These are phyloP conservation scores for Hymenoscyphus occultus DNA, from an alignment of 2,329 filamentous ascomycete genomes.

Conservation along the genomic window DNA sequence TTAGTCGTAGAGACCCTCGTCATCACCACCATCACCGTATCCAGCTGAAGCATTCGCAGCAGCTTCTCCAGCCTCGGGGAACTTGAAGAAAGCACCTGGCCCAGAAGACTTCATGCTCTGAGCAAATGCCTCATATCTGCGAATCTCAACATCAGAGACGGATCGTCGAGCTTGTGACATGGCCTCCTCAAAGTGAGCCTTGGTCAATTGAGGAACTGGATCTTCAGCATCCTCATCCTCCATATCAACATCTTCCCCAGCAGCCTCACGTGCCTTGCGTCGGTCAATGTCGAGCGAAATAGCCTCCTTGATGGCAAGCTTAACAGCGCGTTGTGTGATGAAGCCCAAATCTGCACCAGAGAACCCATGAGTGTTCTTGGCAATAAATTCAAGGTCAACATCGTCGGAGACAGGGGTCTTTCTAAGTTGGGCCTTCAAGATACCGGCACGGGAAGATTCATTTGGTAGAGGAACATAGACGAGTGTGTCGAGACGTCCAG, in stretches of 20 bases:
- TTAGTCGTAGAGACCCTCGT: constrained; percentile 97
- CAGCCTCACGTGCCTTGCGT: constrained; percentile 81
- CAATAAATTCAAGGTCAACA: constrained; percentile 87
- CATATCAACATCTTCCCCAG: constrained; percentile 78
- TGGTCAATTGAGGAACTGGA: constrained; percentile 92
- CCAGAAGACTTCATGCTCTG: constrained; percentile 99
- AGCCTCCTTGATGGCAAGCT: constrained; percentile 98
- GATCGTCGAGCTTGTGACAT: constrained; percentile 94
- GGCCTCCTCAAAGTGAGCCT: constrained; percentile 96
- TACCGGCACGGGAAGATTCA: constrained; percentile 81
- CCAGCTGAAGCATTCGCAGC: constrained; percentile 66
- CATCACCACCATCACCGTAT: constrained; percentile 85
- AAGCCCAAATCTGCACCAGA: constrained; percentile 99
- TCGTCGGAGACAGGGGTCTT: constrained; percentile 92
- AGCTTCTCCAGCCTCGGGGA: constrained; percentile 65
- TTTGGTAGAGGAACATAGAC: constrained; percentile 98
- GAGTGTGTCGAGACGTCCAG: constrained; percentile 95
- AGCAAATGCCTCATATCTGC: constrained; percentile 95
- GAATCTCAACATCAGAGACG: constrained; percentile 94
- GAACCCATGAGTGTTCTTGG: constrained; percentile 96
- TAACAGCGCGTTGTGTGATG: constrained; percentile 97
- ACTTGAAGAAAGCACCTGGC: constrained; percentile 96
- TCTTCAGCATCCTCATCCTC: constrained; percentile 81
- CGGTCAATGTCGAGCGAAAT: constrained; percentile 88
- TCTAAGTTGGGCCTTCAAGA: constrained; percentile 92